Conservation (phyloP, 352 stramenopile species). For the Phytopythium montanum region DNA sequence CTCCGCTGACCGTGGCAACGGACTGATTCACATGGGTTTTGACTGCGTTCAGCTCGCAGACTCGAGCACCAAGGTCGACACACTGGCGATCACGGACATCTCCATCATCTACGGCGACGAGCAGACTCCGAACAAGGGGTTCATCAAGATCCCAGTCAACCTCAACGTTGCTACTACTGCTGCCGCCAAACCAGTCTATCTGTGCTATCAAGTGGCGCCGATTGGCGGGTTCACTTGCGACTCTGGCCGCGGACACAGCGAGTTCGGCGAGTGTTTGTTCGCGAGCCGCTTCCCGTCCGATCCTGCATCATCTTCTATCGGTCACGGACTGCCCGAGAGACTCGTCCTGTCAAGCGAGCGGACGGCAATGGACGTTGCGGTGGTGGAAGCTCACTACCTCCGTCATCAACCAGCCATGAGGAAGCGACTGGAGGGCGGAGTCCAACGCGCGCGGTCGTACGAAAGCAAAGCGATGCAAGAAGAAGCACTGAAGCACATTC, state of each 20-base stretch:
- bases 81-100: conserved; percentile 64
- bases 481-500: conserved; percentile 66
- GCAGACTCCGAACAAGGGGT: not conserved
- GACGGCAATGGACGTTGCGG: conserved; percentile 21
- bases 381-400: conserved; percentile 38
- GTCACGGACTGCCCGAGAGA: conserved; percentile 8
- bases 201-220: conserved; percentile 54
- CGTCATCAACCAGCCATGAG: conserved; percentile 48
- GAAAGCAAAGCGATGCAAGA: conserved; percentile 61
- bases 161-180: conserved; percentile 33
- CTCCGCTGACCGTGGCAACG: conserved; percentile 24
- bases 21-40: conserved; percentile 30
- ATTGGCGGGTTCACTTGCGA: conserved; percentile 62
- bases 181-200: conserved; percentile 25
- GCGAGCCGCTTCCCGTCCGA: conserved; percentile 28
- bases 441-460: conserved; percentile 60
- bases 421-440: conserved; percentile 33
- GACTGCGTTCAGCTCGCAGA: conserved; percentile 7
- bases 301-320: conserved; percentile 1
- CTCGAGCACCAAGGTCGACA: conserved; percentile 11
- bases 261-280: conserved; percentile 75
- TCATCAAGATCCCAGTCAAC: conserved; percentile 48
- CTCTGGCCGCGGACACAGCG: conserved; percentile 33
- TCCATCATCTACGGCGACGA: conserved; percentile 38
- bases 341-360: conserved; percentile 4